These are phyloP conservation scores for Melaleuca alternifolia DNA, from an alignment of 345 rosid species.

Conservation along the genomic window DNA sequence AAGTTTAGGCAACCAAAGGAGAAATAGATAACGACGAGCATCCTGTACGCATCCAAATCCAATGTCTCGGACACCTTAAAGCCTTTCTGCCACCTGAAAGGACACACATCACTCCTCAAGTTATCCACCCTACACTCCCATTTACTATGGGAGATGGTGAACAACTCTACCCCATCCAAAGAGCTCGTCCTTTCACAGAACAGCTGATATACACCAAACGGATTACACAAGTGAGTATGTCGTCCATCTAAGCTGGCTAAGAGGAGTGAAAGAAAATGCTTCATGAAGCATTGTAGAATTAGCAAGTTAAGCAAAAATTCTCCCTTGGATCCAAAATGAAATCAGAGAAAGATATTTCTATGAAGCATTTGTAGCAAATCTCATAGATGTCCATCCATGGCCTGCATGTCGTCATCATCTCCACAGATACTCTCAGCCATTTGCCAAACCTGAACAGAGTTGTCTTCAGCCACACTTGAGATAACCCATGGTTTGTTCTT, in stretches of 20 bases:
- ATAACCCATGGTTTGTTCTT: conserved; percentile 62
- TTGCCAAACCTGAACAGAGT: conserved; percentile 67
- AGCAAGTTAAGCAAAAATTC: not conserved
- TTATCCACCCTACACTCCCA: not conserved
- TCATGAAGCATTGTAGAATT: not conserved
- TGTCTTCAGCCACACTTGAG: conserved; percentile 75
- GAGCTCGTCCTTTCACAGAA: not conserved
- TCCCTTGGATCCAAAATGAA: not conserved
- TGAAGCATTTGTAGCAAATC: not conserved
- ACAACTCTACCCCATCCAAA: not conserved
- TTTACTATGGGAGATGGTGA: not conserved
- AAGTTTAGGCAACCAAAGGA: not conserved
- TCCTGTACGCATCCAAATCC: not conserved
- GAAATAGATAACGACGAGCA: not conserved
- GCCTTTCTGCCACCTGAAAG: not conserved
- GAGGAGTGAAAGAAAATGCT: not conserved
- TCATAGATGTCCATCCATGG: conserved; percentile 3
- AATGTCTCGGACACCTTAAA: not conserved
- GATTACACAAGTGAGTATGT: not conserved
- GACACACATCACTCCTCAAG: not conserved
- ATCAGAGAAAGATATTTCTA: not conserved
- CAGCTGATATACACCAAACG: not conserved
- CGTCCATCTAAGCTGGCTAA: not conserved
- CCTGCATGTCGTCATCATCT: conserved; percentile 21
- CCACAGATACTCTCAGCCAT: conserved; percentile 69